Percentiles rank a stretch among this genome's conserved stretches.
Evolutionary conservation across 169 alveolate genomes (phyloP).

Genomic region (Perkinsus chesapeaki): DNA sequence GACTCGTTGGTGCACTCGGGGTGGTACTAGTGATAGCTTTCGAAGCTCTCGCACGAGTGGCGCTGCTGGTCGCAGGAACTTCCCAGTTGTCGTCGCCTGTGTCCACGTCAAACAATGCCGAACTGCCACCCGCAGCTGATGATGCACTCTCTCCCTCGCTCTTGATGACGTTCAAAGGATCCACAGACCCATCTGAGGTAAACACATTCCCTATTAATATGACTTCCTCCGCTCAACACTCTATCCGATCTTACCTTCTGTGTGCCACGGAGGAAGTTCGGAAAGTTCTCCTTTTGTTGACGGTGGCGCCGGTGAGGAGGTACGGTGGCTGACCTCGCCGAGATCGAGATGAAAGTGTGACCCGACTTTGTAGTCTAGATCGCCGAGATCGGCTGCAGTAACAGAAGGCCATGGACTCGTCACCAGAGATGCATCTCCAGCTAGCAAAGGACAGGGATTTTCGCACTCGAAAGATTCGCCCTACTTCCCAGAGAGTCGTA

Average conservation of each 20-base stretch:
- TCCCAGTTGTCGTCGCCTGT: background rate
- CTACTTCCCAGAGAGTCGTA: background rate
- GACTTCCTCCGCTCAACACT: no score
- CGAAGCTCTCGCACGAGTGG: background rate
- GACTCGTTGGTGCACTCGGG: no score
- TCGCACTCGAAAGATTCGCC: background rate
- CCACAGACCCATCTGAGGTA: background rate
- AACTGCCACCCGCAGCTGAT: no score
- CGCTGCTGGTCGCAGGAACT: background rate
- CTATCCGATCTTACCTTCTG: background rate
- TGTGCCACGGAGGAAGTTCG: background rate
- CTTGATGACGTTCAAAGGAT: background rate
- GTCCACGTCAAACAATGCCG: background rate
- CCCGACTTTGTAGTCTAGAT: background rate
- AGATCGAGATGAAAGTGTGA: background rate
- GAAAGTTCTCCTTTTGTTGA: background rate
- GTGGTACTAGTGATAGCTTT: background rate
- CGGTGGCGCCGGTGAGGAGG: background rate
- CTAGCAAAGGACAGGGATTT: background rate
- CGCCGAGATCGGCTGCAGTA: background rate
- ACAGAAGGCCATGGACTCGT: background rate
- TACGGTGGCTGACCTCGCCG: background rate
- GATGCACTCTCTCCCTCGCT: no score
- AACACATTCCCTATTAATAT: background rate
- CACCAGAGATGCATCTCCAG: background rate